Percentiles rank a stretch among this genome's conserved stretches.
These are phyloP conservation scores for Rutidosis leptorrhynchoides DNA, from an alignment of 129 eudicot genomes.

Conservation along the genomic window DNA sequence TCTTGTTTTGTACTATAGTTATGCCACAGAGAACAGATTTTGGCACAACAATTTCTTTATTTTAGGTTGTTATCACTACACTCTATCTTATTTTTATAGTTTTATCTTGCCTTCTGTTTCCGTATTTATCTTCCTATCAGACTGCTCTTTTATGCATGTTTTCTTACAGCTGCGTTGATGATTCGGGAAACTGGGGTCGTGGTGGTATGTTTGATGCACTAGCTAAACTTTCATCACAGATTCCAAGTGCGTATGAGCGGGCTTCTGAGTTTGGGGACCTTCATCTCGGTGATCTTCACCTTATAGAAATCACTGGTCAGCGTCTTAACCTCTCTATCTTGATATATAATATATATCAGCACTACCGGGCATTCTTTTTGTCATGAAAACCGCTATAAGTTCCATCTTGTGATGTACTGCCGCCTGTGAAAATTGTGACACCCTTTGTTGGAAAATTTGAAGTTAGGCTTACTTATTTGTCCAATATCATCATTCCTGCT, in stretches of 20 bases:
- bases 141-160: conserved; percentile 11
- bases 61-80: background rate
- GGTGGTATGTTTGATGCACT: conserved; percentile 94
- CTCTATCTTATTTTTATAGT: conserved; percentile 1
- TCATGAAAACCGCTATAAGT: background rate
- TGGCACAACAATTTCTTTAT: background rate
- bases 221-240: conserved; percentile 51
- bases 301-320: conserved; percentile 65
- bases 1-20: background rate
- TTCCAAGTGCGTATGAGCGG: conserved; percentile 69
- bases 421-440: background rate
- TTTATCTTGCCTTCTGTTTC: conserved; percentile 12
- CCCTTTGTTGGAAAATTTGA: background rate
- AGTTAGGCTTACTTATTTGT: background rate
- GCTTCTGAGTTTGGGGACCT: conserved; percentile 91
- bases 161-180: conserved; percentile 79
- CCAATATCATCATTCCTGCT: background rate
- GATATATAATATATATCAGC: background rate
- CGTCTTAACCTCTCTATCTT: conserved; percentile 13
- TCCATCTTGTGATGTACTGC: background rate
- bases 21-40: background rate
- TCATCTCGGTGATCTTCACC: conserved; percentile 94
- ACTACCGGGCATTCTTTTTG: no score
- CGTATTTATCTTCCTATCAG: conserved; percentile 2
- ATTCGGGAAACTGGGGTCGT: conserved; percentile 92